phyloP scores from a whole-genome alignment of 257 asterid species.

The Buddleja alternifolia region DNA sequence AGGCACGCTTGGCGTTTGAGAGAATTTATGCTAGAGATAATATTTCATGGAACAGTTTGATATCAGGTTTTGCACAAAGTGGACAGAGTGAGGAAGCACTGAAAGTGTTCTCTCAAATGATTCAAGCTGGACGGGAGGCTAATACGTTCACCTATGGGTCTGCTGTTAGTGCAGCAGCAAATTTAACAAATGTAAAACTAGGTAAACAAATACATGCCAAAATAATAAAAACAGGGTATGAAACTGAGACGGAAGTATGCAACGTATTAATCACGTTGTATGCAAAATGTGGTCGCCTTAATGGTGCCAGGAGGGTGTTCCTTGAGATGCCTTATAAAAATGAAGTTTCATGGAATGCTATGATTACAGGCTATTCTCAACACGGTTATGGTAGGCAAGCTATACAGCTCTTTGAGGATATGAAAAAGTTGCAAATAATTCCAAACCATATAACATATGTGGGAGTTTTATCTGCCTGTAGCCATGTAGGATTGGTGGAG shows the following conservation, averaged over 20 bases:
- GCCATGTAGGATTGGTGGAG: slow-evolving; percentile 85
- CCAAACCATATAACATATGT: slow-evolving; percentile 78
- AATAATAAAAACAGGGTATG: slow-evolving; percentile 62
- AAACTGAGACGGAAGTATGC: slow-evolving; percentile 68
- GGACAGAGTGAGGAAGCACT: slow-evolving; percentile 75
- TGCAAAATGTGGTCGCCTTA: slow-evolving; percentile 80
- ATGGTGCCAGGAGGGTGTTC: slow-evolving; percentile 63
- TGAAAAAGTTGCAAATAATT: slow-evolving; percentile 50
- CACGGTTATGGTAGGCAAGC: slow-evolving; percentile 80
- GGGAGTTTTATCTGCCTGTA: slow-evolving; percentile 88
- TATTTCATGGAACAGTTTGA: slow-evolving; percentile 78
- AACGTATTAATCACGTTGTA: slow-evolving; percentile 77
- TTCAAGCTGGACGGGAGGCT: slow-evolving; percentile 64
- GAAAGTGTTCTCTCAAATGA: slow-evolving; percentile 65
- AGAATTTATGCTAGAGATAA: slow-evolving; percentile 56
- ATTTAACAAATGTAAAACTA: slow-evolving; percentile 60
- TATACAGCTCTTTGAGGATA: slow-evolving; percentile 68
- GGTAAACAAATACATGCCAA: slow-evolving; percentile 75
- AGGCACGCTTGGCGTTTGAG: slow-evolving; percentile 61
- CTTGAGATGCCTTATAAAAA: slow-evolving; percentile 62
- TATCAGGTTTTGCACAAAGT: slow-evolving; percentile 90
- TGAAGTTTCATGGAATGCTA: slow-evolving; percentile 88
- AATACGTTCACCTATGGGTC: slow-evolving; percentile 84
- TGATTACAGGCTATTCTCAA: slow-evolving; percentile 89
- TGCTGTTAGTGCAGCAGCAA: slow-evolving; percentile 83